These are phyloP conservation scores for Phaseolus coccineus DNA, from an alignment of 331 rosid species.

Conservation along the genomic window DNA sequence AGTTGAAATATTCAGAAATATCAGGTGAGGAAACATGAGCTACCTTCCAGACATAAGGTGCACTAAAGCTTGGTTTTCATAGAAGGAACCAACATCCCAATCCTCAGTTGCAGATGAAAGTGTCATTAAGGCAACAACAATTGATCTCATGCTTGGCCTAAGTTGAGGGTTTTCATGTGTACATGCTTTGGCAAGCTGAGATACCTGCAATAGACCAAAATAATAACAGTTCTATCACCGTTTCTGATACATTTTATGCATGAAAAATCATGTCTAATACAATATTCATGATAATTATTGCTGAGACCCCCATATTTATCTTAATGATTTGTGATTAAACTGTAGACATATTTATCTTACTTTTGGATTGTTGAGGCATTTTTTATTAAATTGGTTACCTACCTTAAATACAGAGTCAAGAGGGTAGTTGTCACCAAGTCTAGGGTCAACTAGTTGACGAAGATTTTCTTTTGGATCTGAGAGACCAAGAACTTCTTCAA, in stretches of 20 bases:
- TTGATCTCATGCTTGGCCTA: slow-evolving; percentile 97
- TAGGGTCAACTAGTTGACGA: slow-evolving; percentile 66
- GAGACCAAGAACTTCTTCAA: slow-evolving; percentile 71
- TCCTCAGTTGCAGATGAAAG: slow-evolving; percentile 81
- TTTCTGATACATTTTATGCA: too few species aligned
- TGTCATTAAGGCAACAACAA: slow-evolving; percentile 87
- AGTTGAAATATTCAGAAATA: too few species aligned
- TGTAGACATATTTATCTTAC: too few species aligned
- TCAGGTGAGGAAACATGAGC: background rate
- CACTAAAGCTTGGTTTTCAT: slow-evolving; percentile 72
- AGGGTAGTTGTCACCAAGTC: slow-evolving; percentile 75
- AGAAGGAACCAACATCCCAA: slow-evolving; percentile 87
- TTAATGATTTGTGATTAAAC: too few species aligned
- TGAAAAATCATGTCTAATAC: too few species aligned
- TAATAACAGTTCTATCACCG: too few species aligned
- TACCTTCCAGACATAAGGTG: slow-evolving; percentile 83
- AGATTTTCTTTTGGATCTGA: slow-evolving; percentile 74
- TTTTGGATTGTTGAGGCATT: background rate
- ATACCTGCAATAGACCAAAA: slow-evolving; percentile 61
- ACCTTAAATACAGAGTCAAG: slow-evolving; percentile 86
- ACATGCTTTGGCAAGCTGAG: slow-evolving; percentile 88
- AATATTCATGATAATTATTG: too few species aligned
- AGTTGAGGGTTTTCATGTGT: slow-evolving; percentile 85
- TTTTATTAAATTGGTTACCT: slow-evolving; percentile 48
- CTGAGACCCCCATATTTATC: too few species aligned